These are phyloP conservation scores for Barnettozyma hawaiiensis DNA, from an alignment of 1,139 yeast species.

Conservation along the genomic window DNA sequence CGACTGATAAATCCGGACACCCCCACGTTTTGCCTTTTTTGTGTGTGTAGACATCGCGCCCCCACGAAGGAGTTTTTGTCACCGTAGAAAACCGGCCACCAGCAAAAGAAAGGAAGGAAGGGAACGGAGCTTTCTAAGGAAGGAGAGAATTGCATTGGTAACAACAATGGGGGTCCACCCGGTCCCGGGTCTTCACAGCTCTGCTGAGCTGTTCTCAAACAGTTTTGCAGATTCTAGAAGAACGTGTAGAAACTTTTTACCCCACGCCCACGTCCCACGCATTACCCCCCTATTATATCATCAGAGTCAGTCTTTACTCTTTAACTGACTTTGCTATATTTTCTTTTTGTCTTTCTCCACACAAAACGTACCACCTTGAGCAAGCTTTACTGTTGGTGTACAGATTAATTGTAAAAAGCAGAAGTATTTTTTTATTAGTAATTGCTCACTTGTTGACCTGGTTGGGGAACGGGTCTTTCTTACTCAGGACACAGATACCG, in stretches of 20 bases:
- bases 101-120: no score
- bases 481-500: slow-evolving; percentile 70
- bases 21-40: slow-evolving; percentile 5
- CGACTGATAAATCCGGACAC: background rate
- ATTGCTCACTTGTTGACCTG: no score
- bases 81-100: background rate
- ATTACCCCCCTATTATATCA: no score
- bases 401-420: no score
- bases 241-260: background rate
- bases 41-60: background rate
- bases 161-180: background rate
- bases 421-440: no score
- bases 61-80: background rate
- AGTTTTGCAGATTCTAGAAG: background rate
- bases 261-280: no score
- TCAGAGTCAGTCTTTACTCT: no score
- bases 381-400: no score
- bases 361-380: no score
- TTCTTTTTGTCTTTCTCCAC: no score
- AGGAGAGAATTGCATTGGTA: background rate
- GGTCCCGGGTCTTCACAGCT: background rate
- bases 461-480: slow-evolving; percentile 65
- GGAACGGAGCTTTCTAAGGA: background rate
- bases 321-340: no score
- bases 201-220: no score